These are phyloP conservation scores for Nannizziopsis arthrosporioides DNA, from an alignment of 2,329 filamentous ascomycete species.

Conservation along the genomic window DNA sequence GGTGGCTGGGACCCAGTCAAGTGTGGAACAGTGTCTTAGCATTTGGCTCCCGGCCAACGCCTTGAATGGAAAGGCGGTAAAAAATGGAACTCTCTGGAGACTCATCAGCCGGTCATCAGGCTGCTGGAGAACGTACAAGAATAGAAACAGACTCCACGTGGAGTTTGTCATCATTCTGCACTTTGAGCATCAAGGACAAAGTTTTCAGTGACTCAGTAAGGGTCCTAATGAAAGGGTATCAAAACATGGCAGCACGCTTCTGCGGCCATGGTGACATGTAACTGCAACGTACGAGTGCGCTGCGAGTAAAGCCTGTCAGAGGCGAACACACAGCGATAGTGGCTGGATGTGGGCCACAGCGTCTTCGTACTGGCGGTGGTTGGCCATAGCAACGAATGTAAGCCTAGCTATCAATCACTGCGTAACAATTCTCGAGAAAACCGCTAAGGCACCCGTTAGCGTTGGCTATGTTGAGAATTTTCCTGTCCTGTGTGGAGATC, in stretches of 20 bases:
- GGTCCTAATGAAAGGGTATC: not conserved
- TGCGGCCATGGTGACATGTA: not conserved
- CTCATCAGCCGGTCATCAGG: not conserved
- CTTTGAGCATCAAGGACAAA: not conserved
- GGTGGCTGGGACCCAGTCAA: not conserved
- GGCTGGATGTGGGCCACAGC: not conserved
- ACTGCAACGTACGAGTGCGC: not conserved
- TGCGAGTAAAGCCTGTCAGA: not conserved
- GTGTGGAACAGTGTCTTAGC: slow-evolving; percentile 10
- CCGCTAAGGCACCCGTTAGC: no score
- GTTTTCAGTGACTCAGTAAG: not conserved
- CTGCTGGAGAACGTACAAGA: not conserved
- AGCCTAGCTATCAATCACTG: no score
- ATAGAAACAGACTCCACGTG: slow-evolving; percentile 5
- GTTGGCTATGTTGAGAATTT: no score
- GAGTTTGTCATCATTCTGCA: not conserved
- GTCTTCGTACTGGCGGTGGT: no score
- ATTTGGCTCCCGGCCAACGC: not conserved
- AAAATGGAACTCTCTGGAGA: not conserved
- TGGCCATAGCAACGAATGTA: no score
- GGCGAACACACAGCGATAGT: not conserved
- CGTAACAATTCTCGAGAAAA: no score
- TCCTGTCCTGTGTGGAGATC: no score
- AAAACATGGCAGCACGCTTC: not conserved
- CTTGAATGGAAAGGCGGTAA: not conserved